Evolutionary conservation across 1,284 basidiomycete species (phyloP).

Genomic region (Thecaphora thlaspeos): DNA sequence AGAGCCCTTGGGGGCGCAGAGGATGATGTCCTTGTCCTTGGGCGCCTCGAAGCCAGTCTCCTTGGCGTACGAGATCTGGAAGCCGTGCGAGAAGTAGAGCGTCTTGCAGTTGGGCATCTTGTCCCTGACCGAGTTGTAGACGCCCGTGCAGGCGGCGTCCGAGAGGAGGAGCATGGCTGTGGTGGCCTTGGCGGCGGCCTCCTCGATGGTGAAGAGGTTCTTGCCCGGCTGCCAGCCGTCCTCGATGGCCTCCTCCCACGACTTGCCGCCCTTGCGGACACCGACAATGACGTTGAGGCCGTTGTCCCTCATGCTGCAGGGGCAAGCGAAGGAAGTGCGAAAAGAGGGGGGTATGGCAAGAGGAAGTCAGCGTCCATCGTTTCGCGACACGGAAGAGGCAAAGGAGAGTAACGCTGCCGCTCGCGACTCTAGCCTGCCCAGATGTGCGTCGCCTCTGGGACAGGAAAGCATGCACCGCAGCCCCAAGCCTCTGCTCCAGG

Average conservation of each 20-base stretch:
- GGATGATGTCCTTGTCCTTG: slow-evolving; percentile 93
- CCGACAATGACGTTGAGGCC: slow-evolving; percentile 98
- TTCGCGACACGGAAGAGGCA: too few species aligned
- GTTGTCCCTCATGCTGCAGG: slow-evolving; percentile 79
- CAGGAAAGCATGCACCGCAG: too few species aligned
- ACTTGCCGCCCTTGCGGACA: slow-evolving; percentile 93
- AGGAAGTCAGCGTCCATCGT: too few species aligned
- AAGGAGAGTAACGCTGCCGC: too few species aligned
- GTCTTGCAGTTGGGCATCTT: slow-evolving; percentile 97
- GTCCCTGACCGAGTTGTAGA: slow-evolving; percentile 83
- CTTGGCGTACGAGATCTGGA: slow-evolving; percentile 97
- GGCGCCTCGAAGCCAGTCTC: slow-evolving; percentile 93
- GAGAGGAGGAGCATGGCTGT: slow-evolving; percentile 99
- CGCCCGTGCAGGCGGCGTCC: slow-evolving; percentile 94
- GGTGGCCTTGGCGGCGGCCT: slow-evolving; percentile 91
- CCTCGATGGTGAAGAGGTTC: slow-evolving; percentile 97
- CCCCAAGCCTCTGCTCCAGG: too few species aligned
- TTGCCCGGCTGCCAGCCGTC: slow-evolving; percentile 99
- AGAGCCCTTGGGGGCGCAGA: slow-evolving; percentile 98
- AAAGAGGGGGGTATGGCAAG: too few species aligned
- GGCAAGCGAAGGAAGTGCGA: neutral
- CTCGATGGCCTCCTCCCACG: slow-evolving; percentile 91
- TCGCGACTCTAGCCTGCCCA: too few species aligned
- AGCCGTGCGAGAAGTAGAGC: slow-evolving; percentile 99
- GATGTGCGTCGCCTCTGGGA: too few species aligned